These are phyloP conservation scores for Zygosaccharomyces bisporus DNA, from an alignment of 805 yeast genomes.

Conservation along the genomic window DNA sequence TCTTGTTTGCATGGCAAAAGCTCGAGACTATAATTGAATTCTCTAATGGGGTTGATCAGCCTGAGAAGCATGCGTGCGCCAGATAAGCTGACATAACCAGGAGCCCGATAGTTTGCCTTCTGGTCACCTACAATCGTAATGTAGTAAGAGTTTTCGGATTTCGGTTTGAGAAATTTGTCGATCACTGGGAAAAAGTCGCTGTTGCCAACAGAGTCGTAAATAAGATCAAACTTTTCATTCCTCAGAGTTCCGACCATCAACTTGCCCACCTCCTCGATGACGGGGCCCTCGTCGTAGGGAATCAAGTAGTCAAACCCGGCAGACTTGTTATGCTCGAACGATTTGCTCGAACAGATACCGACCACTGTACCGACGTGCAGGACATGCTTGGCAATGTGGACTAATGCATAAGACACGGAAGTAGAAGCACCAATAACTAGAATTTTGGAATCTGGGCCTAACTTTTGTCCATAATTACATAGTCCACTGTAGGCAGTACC, in stretches of 20 bases:
- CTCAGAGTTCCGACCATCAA: slow-evolving; percentile 29
- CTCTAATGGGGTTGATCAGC: slow-evolving; percentile 25
- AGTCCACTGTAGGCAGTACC: slow-evolving; percentile 55
- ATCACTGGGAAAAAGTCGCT: slow-evolving; percentile 45
- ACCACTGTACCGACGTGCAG: slow-evolving; percentile 49
- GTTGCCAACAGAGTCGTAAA: slow-evolving; percentile 66
- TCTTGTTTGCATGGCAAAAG: slow-evolving; percentile 12
- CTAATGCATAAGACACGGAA: slow-evolving; percentile 54
- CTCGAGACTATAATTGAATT: slow-evolving; percentile 32
- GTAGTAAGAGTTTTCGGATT: slow-evolving; percentile 46
- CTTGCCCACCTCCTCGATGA: slow-evolving; percentile 37
- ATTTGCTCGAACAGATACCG: slow-evolving; percentile 51
- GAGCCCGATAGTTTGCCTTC: slow-evolving; percentile 31
- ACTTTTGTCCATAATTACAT: slow-evolving; percentile 32
- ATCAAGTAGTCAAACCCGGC: slow-evolving; percentile 58
- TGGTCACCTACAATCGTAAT: slow-evolving; percentile 56
- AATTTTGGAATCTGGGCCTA: slow-evolving; percentile 45
- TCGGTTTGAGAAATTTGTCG: slow-evolving; percentile 44
- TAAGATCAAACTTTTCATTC: slow-evolving; percentile 52
- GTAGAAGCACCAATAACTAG: slow-evolving; percentile 74
- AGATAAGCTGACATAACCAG: slow-evolving; percentile 9
- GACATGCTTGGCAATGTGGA: slow-evolving; percentile 53
- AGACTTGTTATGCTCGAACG: slow-evolving; percentile 42
- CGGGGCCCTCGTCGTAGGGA: slow-evolving; percentile 50
- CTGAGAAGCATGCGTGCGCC: slow-evolving; percentile 16